A percentile compares a stretch with the other conserved stretches of the same genome.
These are phyloP conservation scores for Paraconiothyrium brasiliense DNA, from an alignment of 2,329 filamentous ascomycete genomes.

Conservation along the genomic window DNA sequence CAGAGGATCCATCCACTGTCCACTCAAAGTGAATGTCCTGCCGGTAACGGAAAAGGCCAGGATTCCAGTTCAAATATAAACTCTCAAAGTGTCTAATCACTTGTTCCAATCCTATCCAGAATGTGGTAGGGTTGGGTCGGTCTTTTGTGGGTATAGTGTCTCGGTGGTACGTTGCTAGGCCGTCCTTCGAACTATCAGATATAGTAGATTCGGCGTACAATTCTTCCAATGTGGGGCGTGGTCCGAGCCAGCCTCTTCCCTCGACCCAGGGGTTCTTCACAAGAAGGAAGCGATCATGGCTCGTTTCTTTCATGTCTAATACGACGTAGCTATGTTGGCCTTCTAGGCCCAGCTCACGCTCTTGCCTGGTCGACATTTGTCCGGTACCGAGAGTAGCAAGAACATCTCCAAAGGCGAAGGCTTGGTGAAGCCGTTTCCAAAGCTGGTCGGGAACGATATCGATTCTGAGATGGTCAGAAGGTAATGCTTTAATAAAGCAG, in stretches of 20 bases:
- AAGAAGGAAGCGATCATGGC: conserved; percentile 73
- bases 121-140: conserved; percentile 72
- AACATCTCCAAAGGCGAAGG: conserved; percentile 81
- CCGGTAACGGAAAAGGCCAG: conserved; percentile 78
- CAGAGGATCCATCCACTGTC: conserved; percentile 62
- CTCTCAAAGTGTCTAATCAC: conserved; percentile 93
- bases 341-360: conserved; percentile 81
- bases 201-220: conserved; percentile 29
- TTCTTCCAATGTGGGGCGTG: conserved; percentile 34
- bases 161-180: conserved; percentile 32
- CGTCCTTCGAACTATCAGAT: conserved; percentile 25
- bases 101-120: conserved; percentile 92
- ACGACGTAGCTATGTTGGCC: conserved; percentile 95
- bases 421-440: conserved; percentile 79
- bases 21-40: conserved; percentile 93
- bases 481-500: background rate
- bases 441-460: conserved; percentile 78
- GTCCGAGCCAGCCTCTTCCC: conserved; percentile 76
- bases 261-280: conserved; percentile 97
- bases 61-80: conserved; percentile 98
- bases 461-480: conserved; percentile 62
- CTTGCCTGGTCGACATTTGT: conserved; percentile 77
- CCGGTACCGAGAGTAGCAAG: conserved; percentile 92
- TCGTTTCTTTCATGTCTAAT: conserved; percentile 75
- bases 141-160: conserved; percentile 43